Evolutionary conservation across 2,329 filamentous ascomycete species (phyloP), one percentile per base, ranked within the genome.

Genomic region (Chaetothyriales sp.): DNA sequence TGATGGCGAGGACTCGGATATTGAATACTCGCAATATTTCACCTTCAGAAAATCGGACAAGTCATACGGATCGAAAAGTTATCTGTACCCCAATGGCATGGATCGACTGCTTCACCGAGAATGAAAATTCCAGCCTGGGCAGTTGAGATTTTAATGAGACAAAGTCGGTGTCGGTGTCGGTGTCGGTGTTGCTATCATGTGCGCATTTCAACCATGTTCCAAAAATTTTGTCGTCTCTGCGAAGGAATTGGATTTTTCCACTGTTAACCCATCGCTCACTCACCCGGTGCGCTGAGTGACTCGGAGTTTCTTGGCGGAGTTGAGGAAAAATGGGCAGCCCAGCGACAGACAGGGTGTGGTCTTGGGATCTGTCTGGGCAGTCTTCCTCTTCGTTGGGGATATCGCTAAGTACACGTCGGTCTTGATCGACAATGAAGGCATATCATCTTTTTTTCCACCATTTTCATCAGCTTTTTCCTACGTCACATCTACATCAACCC

Each of bases 1-100:
- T 22, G 47, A 25, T 22, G 39, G 36, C 43, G 48, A 43, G 19
- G 49, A 52, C 4, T 48, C 53, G 10, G 36, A 50, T 15, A 26
- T 45, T 4, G 52, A 47, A 20, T 18, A 32, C 32, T 5, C 32
- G 32, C 32, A 39, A 39, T 39, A 39, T 39, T 39, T 39, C 32
- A 39, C 32, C 10, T 39, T 39, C 12, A 39, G 32, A 39, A 39
- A 39, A 15, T 39, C 32, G 32, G 32, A 39, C 32, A 39, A 39
- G 12, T 39, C 32, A 12, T 39, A 39, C 32, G 32, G 32, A 15
- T 39, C 32, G 3, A 39, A 39, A 15, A 39, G 32, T 15, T 39
- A 15, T 39, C 12, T 15, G 10, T 39, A 39, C 32, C 32, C 32
- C 10, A 39, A 39, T 15, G 32, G 32, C 10, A 39, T 39, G 32